phyloP scores from a whole-genome alignment of 169 alveolate genomes.

The Babesia divergens region DNA sequence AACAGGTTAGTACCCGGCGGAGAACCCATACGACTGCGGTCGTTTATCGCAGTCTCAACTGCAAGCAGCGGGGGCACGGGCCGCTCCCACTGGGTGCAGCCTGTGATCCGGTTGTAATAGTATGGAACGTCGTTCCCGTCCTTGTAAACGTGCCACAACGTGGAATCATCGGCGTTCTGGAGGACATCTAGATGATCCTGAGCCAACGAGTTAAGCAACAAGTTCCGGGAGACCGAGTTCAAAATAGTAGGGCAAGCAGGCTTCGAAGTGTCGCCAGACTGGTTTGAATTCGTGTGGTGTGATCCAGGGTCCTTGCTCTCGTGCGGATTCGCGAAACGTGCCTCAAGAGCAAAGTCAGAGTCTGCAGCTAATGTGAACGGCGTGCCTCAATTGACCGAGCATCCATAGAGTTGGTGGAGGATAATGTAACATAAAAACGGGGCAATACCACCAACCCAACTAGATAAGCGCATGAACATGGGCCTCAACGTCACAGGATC shows the following conservation, averaged over 20 bases:
- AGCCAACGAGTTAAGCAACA: slow-evolving; percentile 28
- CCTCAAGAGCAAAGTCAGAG: slow-evolving; percentile 51
- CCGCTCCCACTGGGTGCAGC: slow-evolving; percentile 86
- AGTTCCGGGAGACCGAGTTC: slow-evolving; percentile 21
- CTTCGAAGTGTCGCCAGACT: neutral
- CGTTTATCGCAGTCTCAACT: slow-evolving; percentile 60
- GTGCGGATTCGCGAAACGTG: slow-evolving; percentile 62
- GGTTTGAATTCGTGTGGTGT: neutral
- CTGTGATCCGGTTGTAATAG: slow-evolving; percentile 80
- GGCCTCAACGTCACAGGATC: too few relatives aligned
- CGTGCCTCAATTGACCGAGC: too few relatives aligned
- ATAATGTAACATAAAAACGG: too few relatives aligned
- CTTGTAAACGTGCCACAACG: slow-evolving; percentile 75
- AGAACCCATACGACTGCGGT: slow-evolving; percentile 71
- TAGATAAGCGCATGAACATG: too few relatives aligned
- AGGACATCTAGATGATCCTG: slow-evolving; percentile 53
- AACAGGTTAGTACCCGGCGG: slow-evolving; percentile 91
- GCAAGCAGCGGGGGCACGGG: slow-evolving; percentile 81
- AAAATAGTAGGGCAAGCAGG: neutral
- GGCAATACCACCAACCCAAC: too few relatives aligned
- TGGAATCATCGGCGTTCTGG: slow-evolving; percentile 69
- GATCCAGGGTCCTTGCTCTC: slow-evolving; percentile 21
- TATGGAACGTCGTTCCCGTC: slow-evolving; percentile 69
- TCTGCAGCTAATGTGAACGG: slow-evolving; percentile 1
- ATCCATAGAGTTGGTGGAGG: too few relatives aligned